Evolutionary conservation across 2,329 filamentous ascomycete genomes (phyloP).

Genomic region (Cryoendolithus antarcticus): DNA sequence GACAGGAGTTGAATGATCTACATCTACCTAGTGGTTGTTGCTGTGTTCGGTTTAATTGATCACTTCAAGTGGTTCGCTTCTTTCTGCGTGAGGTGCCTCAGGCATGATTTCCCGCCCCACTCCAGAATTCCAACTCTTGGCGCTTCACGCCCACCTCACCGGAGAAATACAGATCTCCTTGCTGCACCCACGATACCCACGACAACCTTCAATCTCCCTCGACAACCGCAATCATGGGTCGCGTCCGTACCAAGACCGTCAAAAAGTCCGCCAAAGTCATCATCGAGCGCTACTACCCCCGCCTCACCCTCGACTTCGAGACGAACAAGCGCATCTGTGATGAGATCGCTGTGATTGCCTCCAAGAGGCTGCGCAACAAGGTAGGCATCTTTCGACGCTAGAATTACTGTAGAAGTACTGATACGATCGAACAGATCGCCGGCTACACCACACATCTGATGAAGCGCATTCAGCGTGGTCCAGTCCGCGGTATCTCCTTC

Average conservation of each 20-base stretch:
- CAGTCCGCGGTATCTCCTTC: conserved; percentile 99
- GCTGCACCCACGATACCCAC: no score
- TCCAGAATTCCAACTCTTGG: no score
- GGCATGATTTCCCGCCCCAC: no score
- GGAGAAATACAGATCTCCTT: no score
- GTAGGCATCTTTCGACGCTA: conserved; percentile 33
- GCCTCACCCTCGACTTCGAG: conserved; percentile 98
- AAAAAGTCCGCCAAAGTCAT: conserved; percentile 97
- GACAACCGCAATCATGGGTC: conserved; percentile 40
- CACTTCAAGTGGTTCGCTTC: no score
- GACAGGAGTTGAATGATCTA: no score
- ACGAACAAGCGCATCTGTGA: conserved; percentile 99
- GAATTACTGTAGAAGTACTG: not conserved
- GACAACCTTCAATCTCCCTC: no score
- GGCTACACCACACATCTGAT: conserved; percentile 94
- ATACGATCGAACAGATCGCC: conserved; percentile 55
- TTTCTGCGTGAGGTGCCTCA: no score
- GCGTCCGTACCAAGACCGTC: conserved; percentile 52
- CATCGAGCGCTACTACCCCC: conserved; percentile 93
- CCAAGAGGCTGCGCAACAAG: conserved; percentile 99
- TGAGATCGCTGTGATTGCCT: conserved; percentile 99
- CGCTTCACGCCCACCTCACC: no score
- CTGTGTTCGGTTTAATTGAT: no score
- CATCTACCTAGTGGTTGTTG: no score
- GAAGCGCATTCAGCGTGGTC: conserved; percentile 99